Evolutionary conservation across 179 eudicot species (phyloP), one percentile per base, ranked within the genome.

Genomic region (Corrigiola litoralis): DNA sequence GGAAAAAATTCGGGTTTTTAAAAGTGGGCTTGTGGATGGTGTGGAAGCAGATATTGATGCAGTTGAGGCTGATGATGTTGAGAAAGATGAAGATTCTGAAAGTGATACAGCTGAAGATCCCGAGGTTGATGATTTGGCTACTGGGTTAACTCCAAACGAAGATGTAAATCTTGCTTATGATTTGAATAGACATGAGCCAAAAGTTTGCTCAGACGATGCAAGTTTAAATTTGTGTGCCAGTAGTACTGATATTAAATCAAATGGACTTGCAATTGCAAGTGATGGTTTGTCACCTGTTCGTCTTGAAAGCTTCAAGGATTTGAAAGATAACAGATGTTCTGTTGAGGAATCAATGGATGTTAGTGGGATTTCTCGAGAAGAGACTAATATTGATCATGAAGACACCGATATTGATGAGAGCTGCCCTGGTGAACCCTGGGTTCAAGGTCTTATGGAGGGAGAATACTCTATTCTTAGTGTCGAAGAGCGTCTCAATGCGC

Each of bases 91-190:
- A 34, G 94, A 85, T 54, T 91, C 90, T 75, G 97, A 83, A 75
- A 85, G 94, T 67, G 97, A 91, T 81, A 86, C 75, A 62, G 86
- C 88, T 67, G 97, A 95, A 68, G 89, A 79, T 78, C 86, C 95
- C 17, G 95, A 95, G 77, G 79, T 80, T 73, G 92, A 82, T 78
- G 94, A 86, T 68, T 67, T 84, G 69, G 81, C 67, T 56, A 63
- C 83, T 52, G 79, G 75, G 20, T 59, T 73, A 53, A 84, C 82
- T 50, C 68, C 74, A 23, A 81, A 72, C 66, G 76, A 78, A 57
- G 84, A 73, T 67, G 79, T 59, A 31, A 65, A 63, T 52, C 72
- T 63, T 61, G 55, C 64, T 33, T 45, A 68, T 62, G 79, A 80
- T 32, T 49, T 63, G 66, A 72, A 63, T 65, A 69, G 52, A 58